These are phyloP conservation scores for Fraxinus americana DNA, from an alignment of 257 asterid genomes.

Conservation along the genomic window DNA sequence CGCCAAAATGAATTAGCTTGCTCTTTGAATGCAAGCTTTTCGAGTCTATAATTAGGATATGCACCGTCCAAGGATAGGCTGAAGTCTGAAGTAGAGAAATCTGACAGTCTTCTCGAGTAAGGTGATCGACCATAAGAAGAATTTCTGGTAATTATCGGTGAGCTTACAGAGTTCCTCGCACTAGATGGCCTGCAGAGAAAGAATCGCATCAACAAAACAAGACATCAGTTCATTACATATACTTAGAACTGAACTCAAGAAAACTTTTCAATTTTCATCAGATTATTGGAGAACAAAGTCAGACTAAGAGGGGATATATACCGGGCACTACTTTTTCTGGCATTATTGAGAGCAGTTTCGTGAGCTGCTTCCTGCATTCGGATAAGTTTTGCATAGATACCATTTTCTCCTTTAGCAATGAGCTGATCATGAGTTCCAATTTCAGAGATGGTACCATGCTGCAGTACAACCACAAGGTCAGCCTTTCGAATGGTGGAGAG, in stretches of 20 bases:
- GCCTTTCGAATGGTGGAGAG: conserved; percentile 87
- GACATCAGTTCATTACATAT: conserved; percentile 32
- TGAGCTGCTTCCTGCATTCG: conserved; percentile 90
- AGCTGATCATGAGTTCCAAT: conserved; percentile 90
- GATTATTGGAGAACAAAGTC: not conserved
- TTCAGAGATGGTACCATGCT: conserved; percentile 61
- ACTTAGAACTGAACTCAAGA: not conserved
- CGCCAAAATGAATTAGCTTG: conserved; percentile 87
- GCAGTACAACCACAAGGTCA: conserved; percentile 79
- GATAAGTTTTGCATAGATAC: conserved; percentile 78
- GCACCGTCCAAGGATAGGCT: conserved; percentile 77
- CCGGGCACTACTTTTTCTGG: conserved; percentile 93
- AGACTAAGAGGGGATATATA: conserved; percentile 10
- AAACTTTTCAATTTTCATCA: not conserved
- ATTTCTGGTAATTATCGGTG: conserved; percentile 83
- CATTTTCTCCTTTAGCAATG: conserved; percentile 69
- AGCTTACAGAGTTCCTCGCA: conserved; percentile 91
- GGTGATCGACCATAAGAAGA: conserved; percentile 91
- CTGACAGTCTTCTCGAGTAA: conserved; percentile 80
- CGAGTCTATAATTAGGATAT: conserved; percentile 66
- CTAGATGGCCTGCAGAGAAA: conserved; percentile 75
- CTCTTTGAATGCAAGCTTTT: conserved; percentile 85
- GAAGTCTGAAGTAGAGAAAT: conserved; percentile 91
- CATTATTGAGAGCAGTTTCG: conserved; percentile 70
- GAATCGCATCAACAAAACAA: conserved; percentile 24